Evolutionary conservation across 768 basidiomycete genomes (phyloP).

Genomic region (Tremella fuciformis): DNA sequence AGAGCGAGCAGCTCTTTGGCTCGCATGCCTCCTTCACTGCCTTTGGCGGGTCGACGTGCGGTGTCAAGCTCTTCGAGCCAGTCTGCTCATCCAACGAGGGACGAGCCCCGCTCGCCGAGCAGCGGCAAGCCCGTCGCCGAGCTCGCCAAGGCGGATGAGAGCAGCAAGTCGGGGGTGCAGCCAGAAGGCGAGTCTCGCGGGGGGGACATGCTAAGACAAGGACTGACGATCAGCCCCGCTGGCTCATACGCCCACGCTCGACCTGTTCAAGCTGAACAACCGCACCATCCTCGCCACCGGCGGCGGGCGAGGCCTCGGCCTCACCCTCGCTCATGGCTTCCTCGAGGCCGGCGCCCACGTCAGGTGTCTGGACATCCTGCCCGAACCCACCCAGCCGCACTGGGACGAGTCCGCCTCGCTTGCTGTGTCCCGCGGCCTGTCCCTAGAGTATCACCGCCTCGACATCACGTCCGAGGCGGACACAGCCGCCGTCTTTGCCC

Average conservation of each 20-base stretch:
- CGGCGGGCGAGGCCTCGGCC: slow-evolving; percentile 43
- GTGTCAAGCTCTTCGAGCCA: too few species aligned
- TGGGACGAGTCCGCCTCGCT: slow-evolving; percentile 20
- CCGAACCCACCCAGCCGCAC: slow-evolving; percentile 27
- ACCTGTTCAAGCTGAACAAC: slow-evolving; percentile 35
- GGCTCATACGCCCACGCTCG: slow-evolving; percentile 18
- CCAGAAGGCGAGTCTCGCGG: slow-evolving; percentile 12
- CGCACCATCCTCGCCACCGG: slow-evolving; percentile 43
- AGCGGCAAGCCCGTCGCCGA: slow-evolving; percentile 27
- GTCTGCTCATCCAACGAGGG: slow-evolving; percentile 19
- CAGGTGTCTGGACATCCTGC: slow-evolving; percentile 32
- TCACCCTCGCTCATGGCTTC: slow-evolving; percentile 37
- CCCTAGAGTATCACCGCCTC: slow-evolving; percentile 23
- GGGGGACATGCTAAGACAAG: background rate
- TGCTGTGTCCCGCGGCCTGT: slow-evolving; percentile 12
- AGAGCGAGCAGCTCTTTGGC: too few species aligned
- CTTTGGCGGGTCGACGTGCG: too few species aligned
- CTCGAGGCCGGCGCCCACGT: slow-evolving; percentile 43
- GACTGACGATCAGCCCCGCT: slow-evolving; percentile 11
- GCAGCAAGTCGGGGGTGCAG: slow-evolving; percentile 16
- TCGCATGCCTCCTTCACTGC: too few species aligned
- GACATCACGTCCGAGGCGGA: slow-evolving; percentile 26
- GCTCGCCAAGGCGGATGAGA: slow-evolving; percentile 25
- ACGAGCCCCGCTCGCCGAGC: slow-evolving; percentile 15
- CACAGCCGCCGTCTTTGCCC: slow-evolving; percentile 13